Evolutionary conservation across 768 basidiomycete genomes (phyloP).

Genomic region (Neoboletus subvelutipes): DNA sequence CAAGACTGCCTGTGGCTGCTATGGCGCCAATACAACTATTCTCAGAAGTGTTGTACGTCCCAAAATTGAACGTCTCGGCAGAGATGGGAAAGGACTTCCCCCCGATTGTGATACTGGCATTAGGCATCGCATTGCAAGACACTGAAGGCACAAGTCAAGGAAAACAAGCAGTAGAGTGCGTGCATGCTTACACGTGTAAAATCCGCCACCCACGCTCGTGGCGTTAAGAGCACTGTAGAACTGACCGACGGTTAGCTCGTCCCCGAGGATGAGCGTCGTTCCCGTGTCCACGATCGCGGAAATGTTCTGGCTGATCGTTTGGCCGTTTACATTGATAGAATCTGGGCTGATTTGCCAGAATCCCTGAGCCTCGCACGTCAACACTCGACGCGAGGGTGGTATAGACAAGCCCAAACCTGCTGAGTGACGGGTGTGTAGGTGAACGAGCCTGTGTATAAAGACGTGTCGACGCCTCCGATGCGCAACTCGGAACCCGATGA

Average conservation of each 20-base stretch:
- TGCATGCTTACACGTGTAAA: conserved; percentile 33
- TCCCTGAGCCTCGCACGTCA: conserved; percentile 16
- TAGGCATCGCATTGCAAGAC: conserved; percentile 26
- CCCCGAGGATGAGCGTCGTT: conserved; percentile 43
- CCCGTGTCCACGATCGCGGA: conserved; percentile 50
- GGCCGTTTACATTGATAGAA: conserved; percentile 25
- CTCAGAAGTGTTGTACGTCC: conserved; percentile 17
- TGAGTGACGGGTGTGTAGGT: conserved; percentile 36
- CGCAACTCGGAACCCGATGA: conserved; percentile 35
- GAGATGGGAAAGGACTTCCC: conserved; percentile 33
- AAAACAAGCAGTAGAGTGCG: background rate
- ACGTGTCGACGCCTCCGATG: conserved; percentile 42
- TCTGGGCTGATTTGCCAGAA: conserved; percentile 23
- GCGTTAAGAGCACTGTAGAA: conserved; percentile 35
- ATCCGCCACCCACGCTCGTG: conserved; percentile 31
- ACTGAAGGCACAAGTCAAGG: conserved; percentile 15
- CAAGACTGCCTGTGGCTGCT: conserved; percentile 12
- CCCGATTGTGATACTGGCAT: conserved; percentile 35
- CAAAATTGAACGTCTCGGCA: conserved; percentile 38
- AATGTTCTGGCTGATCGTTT: conserved; percentile 2
- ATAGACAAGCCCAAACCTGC: conserved; percentile 21
- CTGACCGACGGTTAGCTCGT: conserved; percentile 33
- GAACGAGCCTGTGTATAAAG: conserved; percentile 39
- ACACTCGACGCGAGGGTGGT: background rate
- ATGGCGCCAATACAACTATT: conserved; percentile 23